These are phyloP conservation scores for Mycena chlorophos DNA, from an alignment of 768 basidiomycete genomes.

Conservation along the genomic window DNA sequence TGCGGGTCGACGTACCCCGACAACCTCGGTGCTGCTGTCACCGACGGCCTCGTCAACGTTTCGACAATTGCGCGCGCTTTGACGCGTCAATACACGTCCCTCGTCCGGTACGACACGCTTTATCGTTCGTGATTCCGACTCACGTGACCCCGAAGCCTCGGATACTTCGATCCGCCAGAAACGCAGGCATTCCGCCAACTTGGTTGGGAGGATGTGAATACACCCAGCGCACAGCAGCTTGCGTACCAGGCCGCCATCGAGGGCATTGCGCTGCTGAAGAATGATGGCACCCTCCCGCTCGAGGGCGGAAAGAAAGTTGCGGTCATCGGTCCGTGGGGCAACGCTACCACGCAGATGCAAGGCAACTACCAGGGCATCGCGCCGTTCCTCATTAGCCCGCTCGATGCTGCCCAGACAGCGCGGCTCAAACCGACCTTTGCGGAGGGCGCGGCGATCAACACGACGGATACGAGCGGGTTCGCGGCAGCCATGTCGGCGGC, in stretches of 20 bases:
- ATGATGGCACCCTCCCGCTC: conserved; percentile 60
- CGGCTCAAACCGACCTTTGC: conserved; percentile 48
- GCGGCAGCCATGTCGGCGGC: conserved; percentile 54
- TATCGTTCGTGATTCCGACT: neutral
- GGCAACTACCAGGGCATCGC: conserved; percentile 58
- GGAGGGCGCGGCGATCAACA: conserved; percentile 42
- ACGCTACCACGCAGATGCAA: conserved; percentile 57
- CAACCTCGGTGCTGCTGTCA: conserved; percentile 49
- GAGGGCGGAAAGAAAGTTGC: conserved; percentile 49
- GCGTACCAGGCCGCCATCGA: conserved; percentile 53
- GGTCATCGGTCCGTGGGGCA: conserved; percentile 59
- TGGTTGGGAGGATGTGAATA: conserved; percentile 49
- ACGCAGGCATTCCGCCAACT: conserved; percentile 54
- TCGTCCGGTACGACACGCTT: conserved; percentile 44
- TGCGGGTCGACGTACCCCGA: conserved; percentile 50
- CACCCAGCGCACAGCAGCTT: conserved; percentile 45
- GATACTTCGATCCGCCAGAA: conserved; percentile 55
- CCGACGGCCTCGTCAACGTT: conserved; percentile 47
- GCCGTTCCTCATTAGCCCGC: conserved; percentile 55
- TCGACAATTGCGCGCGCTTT: conserved; percentile 45
- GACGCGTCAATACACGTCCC: conserved; percentile 50
- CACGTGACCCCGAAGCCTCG: conserved; percentile 40
- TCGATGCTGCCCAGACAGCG: conserved; percentile 47
- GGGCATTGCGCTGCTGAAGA: conserved; percentile 63
- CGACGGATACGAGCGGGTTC: conserved; percentile 45